These are phyloP conservation scores for Houttuynia cordata DNA, from an alignment of 164 flowering plant species.

Conservation along the genomic window DNA sequence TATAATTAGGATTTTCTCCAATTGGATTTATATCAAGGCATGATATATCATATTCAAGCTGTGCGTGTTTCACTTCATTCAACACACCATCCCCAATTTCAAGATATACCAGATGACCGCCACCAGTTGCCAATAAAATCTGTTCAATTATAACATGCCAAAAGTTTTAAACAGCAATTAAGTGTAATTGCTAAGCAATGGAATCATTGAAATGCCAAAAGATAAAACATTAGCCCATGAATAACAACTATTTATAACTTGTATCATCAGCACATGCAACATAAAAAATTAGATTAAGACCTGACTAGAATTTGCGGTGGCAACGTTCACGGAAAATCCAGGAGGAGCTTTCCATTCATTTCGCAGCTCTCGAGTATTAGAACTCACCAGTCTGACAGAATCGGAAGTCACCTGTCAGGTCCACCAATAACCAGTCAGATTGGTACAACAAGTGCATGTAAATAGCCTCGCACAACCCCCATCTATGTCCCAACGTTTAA, in stretches of 20 bases:
- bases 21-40: slow-evolving; percentile 95
- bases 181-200: no score
- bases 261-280: no score
- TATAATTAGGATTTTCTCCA: slow-evolving; percentile 62
- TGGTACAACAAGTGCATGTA: slow-evolving; percentile 4
- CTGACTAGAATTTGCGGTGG: slow-evolving; percentile 97
- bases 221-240: no score
- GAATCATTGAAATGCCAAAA: no score
- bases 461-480: background rate
- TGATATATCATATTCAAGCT: slow-evolving; percentile 79
- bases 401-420: slow-evolving; percentile 76
- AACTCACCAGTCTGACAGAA: slow-evolving; percentile 76
- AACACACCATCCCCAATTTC: slow-evolving; percentile 75
- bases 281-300: slow-evolving; percentile 19
- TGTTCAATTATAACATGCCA: slow-evolving; percentile 14
- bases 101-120: slow-evolving; percentile 71
- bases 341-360: slow-evolving; percentile 85
- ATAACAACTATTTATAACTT: no score
- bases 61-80: slow-evolving; percentile 50
- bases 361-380: slow-evolving; percentile 56
- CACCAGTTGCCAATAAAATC: slow-evolving; percentile 93
- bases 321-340: slow-evolving; percentile 85
- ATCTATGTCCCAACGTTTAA: no score
- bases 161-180: background rate
- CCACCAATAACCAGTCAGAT: background rate